These are phyloP conservation scores for Talaromyces sp. DNA, from an alignment of 2,329 filamentous ascomycete species.

Conservation along the genomic window DNA sequence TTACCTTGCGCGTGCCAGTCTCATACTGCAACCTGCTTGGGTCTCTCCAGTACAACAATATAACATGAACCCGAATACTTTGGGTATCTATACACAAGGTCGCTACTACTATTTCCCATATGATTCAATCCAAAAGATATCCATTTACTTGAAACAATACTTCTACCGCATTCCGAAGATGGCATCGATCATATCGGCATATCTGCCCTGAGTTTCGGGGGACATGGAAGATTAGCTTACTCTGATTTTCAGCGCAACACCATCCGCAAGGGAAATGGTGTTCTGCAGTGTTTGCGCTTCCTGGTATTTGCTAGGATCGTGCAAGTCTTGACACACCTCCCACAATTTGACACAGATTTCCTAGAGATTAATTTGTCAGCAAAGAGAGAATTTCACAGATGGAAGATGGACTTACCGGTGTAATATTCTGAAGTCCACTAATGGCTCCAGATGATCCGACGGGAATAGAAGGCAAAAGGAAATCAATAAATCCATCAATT, in stretches of 20 bases:
- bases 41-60: not conserved
- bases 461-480: constrained; percentile 11
- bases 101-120: not conserved
- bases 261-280: constrained; percentile 7
- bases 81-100: not conserved
- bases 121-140: not conserved
- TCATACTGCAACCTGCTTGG: not conserved
- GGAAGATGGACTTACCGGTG: not conserved
- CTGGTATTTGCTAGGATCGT: constrained; percentile 8
- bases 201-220: not conserved
- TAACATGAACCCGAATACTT: no score
- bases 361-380: not conserved
- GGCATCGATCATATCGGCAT: not conserved
- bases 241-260: constrained; percentile 6
- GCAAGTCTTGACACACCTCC: constrained; percentile 4
- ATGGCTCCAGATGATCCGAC: constrained; percentile 12
- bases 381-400: no score
- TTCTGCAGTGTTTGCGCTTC: constrained; percentile 12
- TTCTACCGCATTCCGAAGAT: not conserved
- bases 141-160: no score
- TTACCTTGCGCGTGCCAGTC: not conserved
- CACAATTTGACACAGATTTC: constrained; percentile 13
- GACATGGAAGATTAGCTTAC: not conserved
- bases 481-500: constrained; percentile 17
- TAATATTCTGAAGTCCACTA: constrained; percentile 12